Conservation (phyloP, 164 flowering plant species). For the Sedum album region DNA sequence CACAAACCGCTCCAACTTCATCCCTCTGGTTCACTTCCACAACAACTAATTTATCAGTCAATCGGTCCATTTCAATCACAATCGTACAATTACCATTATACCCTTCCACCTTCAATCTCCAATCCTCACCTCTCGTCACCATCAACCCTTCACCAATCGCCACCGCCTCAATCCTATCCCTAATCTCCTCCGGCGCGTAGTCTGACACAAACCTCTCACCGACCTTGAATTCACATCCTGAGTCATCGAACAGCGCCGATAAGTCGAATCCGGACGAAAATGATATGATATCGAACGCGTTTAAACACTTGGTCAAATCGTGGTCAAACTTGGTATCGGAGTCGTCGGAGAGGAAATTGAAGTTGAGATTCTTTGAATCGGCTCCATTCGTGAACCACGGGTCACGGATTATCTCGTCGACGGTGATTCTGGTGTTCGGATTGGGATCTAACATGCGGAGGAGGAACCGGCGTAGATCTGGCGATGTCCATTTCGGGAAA, state of each 20-base stretch:
- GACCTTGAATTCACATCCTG: slow-evolving; percentile 11
- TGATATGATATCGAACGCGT: slow-evolving; percentile 71
- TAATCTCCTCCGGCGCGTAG: slow-evolving; percentile 29
- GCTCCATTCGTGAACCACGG: not conserved
- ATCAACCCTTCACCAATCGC: slow-evolving; percentile 18
- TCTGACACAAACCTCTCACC: slow-evolving; percentile 28
- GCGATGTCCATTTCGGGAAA: slow-evolving; percentile 1
- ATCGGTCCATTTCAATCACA: slow-evolving; percentile 21
- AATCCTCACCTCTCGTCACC: slow-evolving; percentile 17
- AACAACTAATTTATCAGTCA: slow-evolving; percentile 35
- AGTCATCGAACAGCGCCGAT: slow-evolving; percentile 32
- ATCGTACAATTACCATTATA: slow-evolving; percentile 23
- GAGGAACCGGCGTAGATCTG: not conserved
- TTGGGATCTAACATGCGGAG: not conserved
- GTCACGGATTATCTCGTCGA: not conserved
- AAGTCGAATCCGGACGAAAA: slow-evolving; percentile 49
- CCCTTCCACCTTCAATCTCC: slow-evolving; percentile 30
- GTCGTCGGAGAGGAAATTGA: not conserved
- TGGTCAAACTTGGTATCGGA: not conserved
- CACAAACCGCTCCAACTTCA: slow-evolving; percentile 5
- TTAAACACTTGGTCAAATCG: slow-evolving; percentile 19
- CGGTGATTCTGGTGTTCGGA: not conserved
- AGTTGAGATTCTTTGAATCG: not conserved
- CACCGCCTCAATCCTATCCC: slow-evolving; percentile 25
- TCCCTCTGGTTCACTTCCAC: slow-evolving; percentile 27